phyloP scores from a whole-genome alignment of 1,284 basidiomycete genomes.

The Trichosporon coremiiforme region DNA sequence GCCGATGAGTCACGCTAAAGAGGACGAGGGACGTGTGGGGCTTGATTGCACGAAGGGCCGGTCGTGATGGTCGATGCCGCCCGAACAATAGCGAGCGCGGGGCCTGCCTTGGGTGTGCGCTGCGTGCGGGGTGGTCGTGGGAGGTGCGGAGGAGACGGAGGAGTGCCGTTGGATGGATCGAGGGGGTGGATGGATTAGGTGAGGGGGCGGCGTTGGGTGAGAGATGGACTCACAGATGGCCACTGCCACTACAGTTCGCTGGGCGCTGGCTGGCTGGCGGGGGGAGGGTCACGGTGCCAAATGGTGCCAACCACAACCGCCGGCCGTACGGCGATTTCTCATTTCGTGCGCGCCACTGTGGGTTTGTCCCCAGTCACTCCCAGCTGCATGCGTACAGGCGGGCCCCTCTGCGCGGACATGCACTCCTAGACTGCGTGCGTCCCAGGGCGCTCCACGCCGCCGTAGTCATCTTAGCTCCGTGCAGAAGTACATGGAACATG shows the following conservation, averaged over 20 bases:
- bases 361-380: neutral
- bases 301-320: conserved; percentile 10
- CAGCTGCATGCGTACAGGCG: conserved; percentile 2
- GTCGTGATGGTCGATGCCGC: neutral
- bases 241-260: conserved; percentile 14
- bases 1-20: conserved; percentile 7
- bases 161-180: neutral
- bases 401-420: neutral
- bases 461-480: neutral
- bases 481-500: conserved; percentile 7
- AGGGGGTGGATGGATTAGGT: neutral
- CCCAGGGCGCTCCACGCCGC: neutral
- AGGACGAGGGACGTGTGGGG: conserved; percentile 1
- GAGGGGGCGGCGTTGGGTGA: conserved; percentile 2
- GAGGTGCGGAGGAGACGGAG: neutral
- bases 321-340: conserved; percentile 10
- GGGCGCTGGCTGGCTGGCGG: neutral
- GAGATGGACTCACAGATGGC: conserved; percentile 11
- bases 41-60: neutral
- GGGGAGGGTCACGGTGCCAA: neutral
- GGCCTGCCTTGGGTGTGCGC: neutral
- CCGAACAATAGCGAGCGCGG: neutral
- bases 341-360: neutral
- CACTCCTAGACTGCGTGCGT: neutral
- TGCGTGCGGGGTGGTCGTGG: neutral